phyloP scores from a whole-genome alignment of 75 land plant species.

The Selaginella moellendorffii region DNA sequence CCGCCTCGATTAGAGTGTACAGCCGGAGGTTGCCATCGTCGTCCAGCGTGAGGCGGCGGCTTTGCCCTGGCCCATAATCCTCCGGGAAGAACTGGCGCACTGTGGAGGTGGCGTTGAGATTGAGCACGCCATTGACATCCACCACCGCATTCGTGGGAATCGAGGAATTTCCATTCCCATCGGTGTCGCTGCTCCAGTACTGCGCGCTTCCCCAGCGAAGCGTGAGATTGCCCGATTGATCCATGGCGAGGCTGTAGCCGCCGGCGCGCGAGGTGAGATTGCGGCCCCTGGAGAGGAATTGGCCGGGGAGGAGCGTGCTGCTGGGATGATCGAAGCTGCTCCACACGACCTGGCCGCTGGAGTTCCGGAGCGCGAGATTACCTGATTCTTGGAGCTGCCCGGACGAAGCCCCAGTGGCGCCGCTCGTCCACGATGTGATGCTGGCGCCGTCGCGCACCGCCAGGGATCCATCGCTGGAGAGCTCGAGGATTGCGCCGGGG shows the following conservation, averaged over 20 bases:
- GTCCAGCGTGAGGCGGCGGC: conserved; percentile 35
- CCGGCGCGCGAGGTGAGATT: not conserved
- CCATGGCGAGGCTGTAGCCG: not conserved
- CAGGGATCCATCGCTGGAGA: not conserved
- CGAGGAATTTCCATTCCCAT: no score
- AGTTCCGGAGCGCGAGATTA: not conserved
- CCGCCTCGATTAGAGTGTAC: conserved; percentile 25
- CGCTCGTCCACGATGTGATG: no score
- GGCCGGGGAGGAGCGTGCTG: not conserved
- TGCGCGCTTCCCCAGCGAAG: not conserved
- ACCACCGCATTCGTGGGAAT: not conserved
- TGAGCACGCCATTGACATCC: not conserved
- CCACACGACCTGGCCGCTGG: not conserved
- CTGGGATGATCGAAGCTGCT: not conserved
- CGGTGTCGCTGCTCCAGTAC: not conserved
- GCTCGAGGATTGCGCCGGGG: not conserved
- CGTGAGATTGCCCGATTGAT: not conserved
- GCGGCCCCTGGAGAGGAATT: not conserved
- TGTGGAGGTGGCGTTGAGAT: not conserved
- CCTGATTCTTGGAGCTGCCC: not conserved
- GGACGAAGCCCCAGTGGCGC: no score
- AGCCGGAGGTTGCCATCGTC: conserved; percentile 54
- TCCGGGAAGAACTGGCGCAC: not conserved
- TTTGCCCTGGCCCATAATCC: conserved; percentile 10
- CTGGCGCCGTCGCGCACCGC: not conserved